Evolutionary conservation across 1,284 basidiomycete species (phyloP).

Genomic region (Rhizoctonia solani): DNA sequence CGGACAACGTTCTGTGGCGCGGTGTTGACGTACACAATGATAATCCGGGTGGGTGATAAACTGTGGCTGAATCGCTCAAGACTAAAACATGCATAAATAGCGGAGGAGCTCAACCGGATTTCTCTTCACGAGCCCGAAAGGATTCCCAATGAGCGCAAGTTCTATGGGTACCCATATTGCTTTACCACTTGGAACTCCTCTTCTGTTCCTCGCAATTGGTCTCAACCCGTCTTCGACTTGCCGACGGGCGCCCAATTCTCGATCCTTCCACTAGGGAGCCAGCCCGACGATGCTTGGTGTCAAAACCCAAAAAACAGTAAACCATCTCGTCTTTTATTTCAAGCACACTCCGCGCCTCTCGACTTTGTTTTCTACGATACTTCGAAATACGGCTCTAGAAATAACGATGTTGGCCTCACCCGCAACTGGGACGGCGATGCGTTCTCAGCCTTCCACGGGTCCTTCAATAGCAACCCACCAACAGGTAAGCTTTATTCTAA

Average conservation of each 20-base stretch:
- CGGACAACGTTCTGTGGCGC: conserved; percentile 37
- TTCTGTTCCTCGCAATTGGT: neutral
- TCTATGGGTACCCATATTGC: conserved; percentile 30
- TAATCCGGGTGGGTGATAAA: conserved; percentile 13
- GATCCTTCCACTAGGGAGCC: neutral
- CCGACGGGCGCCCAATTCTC: conserved; percentile 25
- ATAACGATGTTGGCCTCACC: neutral
- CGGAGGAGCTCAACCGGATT: conserved; percentile 31
- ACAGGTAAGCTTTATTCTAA: no score
- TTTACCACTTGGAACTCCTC: conserved; percentile 26
- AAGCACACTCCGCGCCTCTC: conserved; percentile 23
- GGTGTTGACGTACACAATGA: conserved; percentile 28
- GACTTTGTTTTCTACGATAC: conserved; percentile 27
- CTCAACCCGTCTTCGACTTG: neutral
- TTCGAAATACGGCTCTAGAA: neutral
- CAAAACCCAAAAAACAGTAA: neutral
- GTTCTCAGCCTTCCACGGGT: conserved; percentile 30
- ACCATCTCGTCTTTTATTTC: neutral
- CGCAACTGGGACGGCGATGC: conserved; percentile 22
- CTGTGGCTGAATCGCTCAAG: neutral
- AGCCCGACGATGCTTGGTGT: conserved; percentile 26
- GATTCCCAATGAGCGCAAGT: neutral
- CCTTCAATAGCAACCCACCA: conserved; percentile 11
- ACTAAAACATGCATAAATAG: neutral
- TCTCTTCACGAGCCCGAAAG: neutral